Base-by-base conservation (phyloP, 1,284 basidiomycete species). In the Irpex sp. region DNA sequence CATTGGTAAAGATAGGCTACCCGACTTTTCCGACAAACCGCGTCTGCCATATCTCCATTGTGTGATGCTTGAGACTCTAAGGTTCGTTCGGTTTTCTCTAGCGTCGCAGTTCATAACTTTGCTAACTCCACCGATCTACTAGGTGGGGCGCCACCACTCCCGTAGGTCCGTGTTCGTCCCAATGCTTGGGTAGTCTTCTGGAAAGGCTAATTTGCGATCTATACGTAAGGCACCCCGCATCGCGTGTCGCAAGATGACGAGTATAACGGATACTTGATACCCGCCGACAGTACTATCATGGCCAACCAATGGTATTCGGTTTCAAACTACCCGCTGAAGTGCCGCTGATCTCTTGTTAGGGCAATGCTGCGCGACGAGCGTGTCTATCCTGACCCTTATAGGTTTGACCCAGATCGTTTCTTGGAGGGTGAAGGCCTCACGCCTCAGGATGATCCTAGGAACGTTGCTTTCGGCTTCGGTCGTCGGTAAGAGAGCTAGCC, bases 21-120 rank as follows among this genome's bases (percentile, higher is more conserved):
- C 77, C 1, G 67, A 61, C n/a, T 72, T 75, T 55, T 65, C 62
- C 4, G 76, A 78, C 60, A 60, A 68, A 42, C 54, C 64, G 3
- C 61, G 61, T 6, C 62, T 77, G 14, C 72, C 74, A 1, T 76
- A 74, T 63, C 66, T 76, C 45, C 62, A 70, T 12, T 73, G 72
- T 0, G 64, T 73, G 23, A 64, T 76, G 6, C 69, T 71, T 54
- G 77, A 78, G 65, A 63, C 67, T 4, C 42, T 75, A 12, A 54
- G 63, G 57, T 64, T 21, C 1, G 59, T 16, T 18, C 37, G 7
- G 33, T 9, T 33, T 33, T 3, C 28, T 33, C 28, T 33, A 33
- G 28, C 28, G 28, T 33, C 28, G 28, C 7, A 7, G 28, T 33
- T 33, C 28, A 33, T 33, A 33, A 33, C 28, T 33, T 33, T 33